Evolutionary conservation across 768 basidiomycete genomes (phyloP), one percentile per base, ranked within the genome.

Genomic region (Termitomyces sp.): DNA sequence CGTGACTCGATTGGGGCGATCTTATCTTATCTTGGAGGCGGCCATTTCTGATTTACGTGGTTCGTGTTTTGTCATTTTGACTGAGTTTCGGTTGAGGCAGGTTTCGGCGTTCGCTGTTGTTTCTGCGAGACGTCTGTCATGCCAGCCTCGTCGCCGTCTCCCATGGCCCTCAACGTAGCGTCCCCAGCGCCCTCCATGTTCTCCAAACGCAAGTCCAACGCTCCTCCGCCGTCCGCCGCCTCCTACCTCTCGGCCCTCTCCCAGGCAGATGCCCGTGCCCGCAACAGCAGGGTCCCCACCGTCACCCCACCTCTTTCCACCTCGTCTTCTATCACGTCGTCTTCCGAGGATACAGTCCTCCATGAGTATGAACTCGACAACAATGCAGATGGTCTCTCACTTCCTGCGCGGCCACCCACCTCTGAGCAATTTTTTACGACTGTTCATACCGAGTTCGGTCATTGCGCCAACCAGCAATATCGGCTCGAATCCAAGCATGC

Each of bases 371-470:
- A 86, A 31, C 15, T 37, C 1, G 67, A 71, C 50, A 75, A 78
- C 62, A 74, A 75, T 62, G 64, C 71, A 30, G 81, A 86, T 55
- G 82, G 81, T 8, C 80, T 91, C 45, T 69, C 81, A 8, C 75
- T 82, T 53, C 88, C 89, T 17, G 64, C 73, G 48, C 73, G 71
- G n/a, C 85, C 91, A 2, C 91, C 91, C 0, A 91, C 87, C 38
- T 92, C 89, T 0, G 86, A 88, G 66, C 86, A 92, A 65, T 78
- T 85, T 30, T 90, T 89, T 68, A 79, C 73, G 41, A 90, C 89
- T 12, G 79, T 89, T 41, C 91, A 98, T 73, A 81, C 89, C 26
- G 95, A 98, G 73, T 98, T 95, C 68, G 95, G 95, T 1, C 92
- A 94, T 70, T 94, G 91, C 65, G 84, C 82, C 26, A 86, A 93